Evolutionary conservation across 129 eudicot species (phyloP), one percentile per base, ranked within the genome.

Genomic region (Rutidosis leptorrhynchoides): DNA sequence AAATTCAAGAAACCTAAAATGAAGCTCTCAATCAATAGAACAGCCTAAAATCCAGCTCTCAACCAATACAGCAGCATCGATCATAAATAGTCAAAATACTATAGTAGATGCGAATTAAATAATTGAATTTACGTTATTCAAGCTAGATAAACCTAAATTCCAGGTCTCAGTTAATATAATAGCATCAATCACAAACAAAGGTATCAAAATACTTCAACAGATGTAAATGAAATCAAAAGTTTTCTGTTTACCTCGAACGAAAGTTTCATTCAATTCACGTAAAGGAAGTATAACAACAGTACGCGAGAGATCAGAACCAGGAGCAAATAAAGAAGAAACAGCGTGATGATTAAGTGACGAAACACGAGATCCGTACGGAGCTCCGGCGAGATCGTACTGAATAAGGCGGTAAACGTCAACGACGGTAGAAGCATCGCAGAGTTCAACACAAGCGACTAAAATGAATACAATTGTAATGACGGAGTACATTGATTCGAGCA

Each of bases 401-500:
- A 91, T 90, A 42, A 91, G 82, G 7, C 97, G 96, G 80, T 91
- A 91, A 29, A 91, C 97, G 57, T 87, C 96, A 67, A 91, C 96
- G 64, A 82, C 96, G 24, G 97, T 73, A 30, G 85, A 87, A 61
- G 96, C 97, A 78, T 85, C 96, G 77, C 97, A 88, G 63, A 91
- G 85, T 83, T 91, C 96, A 4, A 80, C 94, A 72, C 96, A 91
- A 55, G 96, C 90, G 20, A 88, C 60, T 9, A 91, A 74, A 26
- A 91, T 74, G 66, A 85, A 70, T 11, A 83, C 61, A 40, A 85
- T 77, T 16, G 88, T 72, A 32, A 87, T 68, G 24, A 83, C 58
- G 1, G 87, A 71, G 52, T 61, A 79, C 19, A 85, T 17, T 59
- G 92, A 86, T n/a, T 81, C 85, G 24, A 78, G 14, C 33, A 83